Percentiles rank a stretch among this genome's conserved stretches.
Conservation (phyloP, 2,329 filamentous ascomycete species). For the Coniochaeta ligniaria region DNA sequence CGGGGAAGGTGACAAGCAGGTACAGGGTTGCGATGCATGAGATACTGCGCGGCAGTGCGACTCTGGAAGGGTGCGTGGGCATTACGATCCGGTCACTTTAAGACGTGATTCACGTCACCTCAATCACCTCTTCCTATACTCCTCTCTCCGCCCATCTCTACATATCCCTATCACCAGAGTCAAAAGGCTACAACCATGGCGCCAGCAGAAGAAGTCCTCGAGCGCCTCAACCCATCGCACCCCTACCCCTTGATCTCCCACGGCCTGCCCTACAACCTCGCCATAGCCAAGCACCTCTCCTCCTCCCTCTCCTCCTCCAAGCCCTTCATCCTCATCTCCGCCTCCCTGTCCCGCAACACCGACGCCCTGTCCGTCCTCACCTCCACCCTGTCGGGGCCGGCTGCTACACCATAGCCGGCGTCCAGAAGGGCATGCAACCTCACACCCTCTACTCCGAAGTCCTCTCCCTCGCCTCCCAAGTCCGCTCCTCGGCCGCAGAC, state of each 20-base stretch:
- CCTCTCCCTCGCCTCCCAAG: slow-evolving; percentile 6
- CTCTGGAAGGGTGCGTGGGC: neutral
- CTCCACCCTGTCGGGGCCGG: neutral
- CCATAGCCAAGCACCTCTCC: neutral
- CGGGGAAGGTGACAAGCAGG: neutral
- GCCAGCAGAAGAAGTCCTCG: neutral
- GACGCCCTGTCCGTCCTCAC: neutral
- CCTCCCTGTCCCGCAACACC: neutral
- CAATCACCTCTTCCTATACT: no score
- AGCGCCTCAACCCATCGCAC: neutral
- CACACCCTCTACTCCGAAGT: slow-evolving; percentile 14
- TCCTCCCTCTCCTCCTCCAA: neutral
- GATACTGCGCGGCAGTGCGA: neutral
- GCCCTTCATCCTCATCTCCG: neutral
- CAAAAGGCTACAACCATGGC: neutral
- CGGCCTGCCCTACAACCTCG: neutral
- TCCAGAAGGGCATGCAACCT: slow-evolving; percentile 9
- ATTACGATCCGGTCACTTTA: no score
- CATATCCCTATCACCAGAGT: neutral
- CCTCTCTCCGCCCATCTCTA: neutral
- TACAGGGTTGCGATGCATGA: neutral
- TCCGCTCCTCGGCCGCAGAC: slow-evolving; percentile 8
- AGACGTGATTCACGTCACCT: no score
- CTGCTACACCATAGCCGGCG: slow-evolving; percentile 4
- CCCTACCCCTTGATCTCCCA: neutral